Conservation (phyloP, 305 asterid species). For the Rubia tinctorum region DNA sequence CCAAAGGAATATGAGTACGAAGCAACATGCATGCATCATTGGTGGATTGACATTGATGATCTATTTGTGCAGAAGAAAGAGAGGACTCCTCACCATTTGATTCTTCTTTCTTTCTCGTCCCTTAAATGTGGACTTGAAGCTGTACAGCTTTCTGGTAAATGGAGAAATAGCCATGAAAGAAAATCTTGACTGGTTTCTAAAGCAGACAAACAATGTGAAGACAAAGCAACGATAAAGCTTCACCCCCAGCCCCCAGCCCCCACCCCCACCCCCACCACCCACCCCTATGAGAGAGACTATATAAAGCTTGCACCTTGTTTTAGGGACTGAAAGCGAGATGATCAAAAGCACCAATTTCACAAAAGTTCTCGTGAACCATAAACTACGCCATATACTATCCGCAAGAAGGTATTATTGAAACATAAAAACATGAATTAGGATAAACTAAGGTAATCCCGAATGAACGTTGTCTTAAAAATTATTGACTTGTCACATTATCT, state of each 20-base stretch:
- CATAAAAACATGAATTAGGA: background rate
- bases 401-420: background rate
- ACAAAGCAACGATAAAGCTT: conserved; percentile 25
- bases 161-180: conserved; percentile 27
- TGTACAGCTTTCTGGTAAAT: conserved; percentile 20
- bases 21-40: conserved; percentile 1
- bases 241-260: too few species aligned
- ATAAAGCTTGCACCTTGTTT: conserved; percentile 36
- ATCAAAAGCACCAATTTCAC: conserved; percentile 15
- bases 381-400: conserved; percentile 12
- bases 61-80: conserved; percentile 4
- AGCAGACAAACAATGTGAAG: conserved; percentile 22
- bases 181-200: conserved; percentile 35
- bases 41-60: conserved; percentile 12
- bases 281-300: background rate
- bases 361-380: conserved; percentile 45
- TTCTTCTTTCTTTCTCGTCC: conserved; percentile 11
- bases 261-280: too few species aligned
- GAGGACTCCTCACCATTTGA: conserved; percentile 5
- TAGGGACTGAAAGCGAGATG: conserved; percentile 45
- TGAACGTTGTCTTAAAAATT: too few species aligned
- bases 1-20: conserved; percentile 3
- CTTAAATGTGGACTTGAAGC: conserved; percentile 11
- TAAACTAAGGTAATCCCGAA: too few species aligned
- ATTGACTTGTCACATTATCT: too few species aligned